A percentile compares a stretch with the other conserved stretches of the same genome.
phyloP scores from a whole-genome alignment of 1,139 yeast genomes.

The Lodderomyces oxycetoniae region DNA sequence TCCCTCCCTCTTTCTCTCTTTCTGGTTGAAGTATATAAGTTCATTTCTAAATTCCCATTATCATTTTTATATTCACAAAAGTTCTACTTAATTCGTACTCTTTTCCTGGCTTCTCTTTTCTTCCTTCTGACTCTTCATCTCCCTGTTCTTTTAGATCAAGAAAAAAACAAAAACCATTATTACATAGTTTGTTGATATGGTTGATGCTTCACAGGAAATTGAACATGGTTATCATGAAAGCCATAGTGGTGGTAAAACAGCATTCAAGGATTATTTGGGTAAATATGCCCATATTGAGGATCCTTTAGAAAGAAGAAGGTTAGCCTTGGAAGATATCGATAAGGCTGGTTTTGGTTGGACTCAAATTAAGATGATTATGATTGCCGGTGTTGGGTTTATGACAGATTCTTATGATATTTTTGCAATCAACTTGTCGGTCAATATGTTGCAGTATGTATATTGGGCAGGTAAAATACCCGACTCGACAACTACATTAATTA shows the following conservation, averaged over 20 bases:
- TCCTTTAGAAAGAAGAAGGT: constrained; percentile 84
- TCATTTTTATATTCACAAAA: no score
- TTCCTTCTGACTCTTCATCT: no score
- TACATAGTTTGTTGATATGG: background rate
- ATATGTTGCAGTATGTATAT: constrained; percentile 71
- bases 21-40: no score
- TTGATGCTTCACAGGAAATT: constrained; percentile 1
- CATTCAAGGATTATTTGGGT: constrained; percentile 80
- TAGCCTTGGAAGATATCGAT: constrained; percentile 85
- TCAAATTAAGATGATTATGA: constrained; percentile 78
- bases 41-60: no score
- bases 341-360: constrained; percentile 84
- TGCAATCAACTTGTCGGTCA: constrained; percentile 75
- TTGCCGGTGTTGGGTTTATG: constrained; percentile 93
- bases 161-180: no score
- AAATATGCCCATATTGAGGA: constrained; percentile 83
- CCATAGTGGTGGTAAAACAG: constrained; percentile 72
- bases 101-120: no score
- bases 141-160: no score
- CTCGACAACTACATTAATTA: constrained; percentile 68
- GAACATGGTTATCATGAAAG: constrained; percentile 2
- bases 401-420: constrained; percentile 91
- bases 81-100: no score
- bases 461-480: constrained; percentile 61
- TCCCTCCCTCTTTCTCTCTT: no score